A percentile compares a stretch with the other conserved stretches of the same genome.
Evolutionary conservation across 164 flowering plant species (phyloP).

Genomic region (Dillenia suffruticosa): DNA sequence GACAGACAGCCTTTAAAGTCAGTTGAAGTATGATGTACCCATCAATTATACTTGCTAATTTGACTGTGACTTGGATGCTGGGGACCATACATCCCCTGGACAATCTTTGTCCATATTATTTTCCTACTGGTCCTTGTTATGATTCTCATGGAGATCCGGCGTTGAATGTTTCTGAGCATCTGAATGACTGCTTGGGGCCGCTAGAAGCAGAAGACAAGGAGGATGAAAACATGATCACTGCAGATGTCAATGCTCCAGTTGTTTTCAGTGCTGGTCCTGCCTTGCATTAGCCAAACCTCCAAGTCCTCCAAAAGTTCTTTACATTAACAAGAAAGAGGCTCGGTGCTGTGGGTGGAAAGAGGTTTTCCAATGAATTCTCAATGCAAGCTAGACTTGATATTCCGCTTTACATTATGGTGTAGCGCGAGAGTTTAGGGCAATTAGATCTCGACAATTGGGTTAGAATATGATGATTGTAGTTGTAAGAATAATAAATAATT

Average conservation of each 20-base stretch:
- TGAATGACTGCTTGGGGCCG: conserved; percentile 85
- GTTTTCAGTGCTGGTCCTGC: conserved; percentile 63
- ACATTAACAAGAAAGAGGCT: conserved; percentile 88
- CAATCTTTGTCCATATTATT: conserved; percentile 66
- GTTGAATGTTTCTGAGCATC: conserved; percentile 67
- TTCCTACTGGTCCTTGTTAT: conserved; percentile 60
- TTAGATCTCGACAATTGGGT: no score
- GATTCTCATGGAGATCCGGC: conserved; percentile 54
- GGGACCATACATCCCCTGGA: conserved; percentile 89
- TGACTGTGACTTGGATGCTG: conserved; percentile 90
- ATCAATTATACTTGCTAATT: conserved; percentile 42
- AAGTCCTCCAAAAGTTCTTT: conserved; percentile 76
- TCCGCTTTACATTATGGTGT: conserved; percentile 78
- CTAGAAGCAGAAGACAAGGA: conserved; percentile 81
- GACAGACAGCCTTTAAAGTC: conserved; percentile 56
- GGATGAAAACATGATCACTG: conserved; percentile 78
- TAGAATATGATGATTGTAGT: no score
- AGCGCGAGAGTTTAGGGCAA: no score
- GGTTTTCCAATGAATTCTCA: conserved; percentile 89
- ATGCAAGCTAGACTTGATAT: conserved; percentile 97
- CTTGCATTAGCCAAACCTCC: conserved; percentile 83
- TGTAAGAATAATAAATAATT: no score
- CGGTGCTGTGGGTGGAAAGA: conserved; percentile 84
- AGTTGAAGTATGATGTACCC: conserved; percentile 32
- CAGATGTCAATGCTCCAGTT: conserved; percentile 68